phyloP scores from a whole-genome alignment of 768 basidiomycete genomes.

The Pleurotus tuber-regium region DNA sequence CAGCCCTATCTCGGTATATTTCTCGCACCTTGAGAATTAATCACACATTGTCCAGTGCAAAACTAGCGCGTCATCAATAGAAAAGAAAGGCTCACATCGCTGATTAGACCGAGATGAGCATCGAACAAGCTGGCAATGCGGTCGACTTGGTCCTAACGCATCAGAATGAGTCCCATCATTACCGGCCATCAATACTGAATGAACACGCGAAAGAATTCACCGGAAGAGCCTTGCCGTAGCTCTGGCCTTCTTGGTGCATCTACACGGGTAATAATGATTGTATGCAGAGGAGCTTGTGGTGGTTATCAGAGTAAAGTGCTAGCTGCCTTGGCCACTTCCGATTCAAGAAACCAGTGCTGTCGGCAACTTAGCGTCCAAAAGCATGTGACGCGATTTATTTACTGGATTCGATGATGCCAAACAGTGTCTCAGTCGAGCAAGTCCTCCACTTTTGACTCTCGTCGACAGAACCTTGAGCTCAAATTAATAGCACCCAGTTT shows the following conservation, averaged over 20 bases:
- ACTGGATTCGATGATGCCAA: no score
- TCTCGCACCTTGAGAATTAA: constrained; percentile 60
- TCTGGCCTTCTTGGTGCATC: constrained; percentile 23
- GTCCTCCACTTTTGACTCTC: no score
- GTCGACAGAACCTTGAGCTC: no score
- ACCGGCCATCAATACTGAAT: constrained; percentile 10
- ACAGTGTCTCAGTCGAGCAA: no score
- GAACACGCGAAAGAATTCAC: constrained; percentile 31
- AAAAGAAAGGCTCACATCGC: constrained; percentile 49
- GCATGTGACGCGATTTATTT: no score
- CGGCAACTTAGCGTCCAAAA: no score
- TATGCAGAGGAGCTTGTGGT: constrained; percentile 8
- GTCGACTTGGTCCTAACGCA: constrained; percentile 68
- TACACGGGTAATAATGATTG: background rate
- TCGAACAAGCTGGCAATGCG: constrained; percentile 56
- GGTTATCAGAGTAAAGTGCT: constrained; percentile 18
- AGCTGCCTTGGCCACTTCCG: no score
- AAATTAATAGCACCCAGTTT: no score
- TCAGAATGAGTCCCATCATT: constrained; percentile 7
- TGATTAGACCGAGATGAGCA: constrained; percentile 60
- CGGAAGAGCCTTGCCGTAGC: constrained; percentile 53
- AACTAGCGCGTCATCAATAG: background rate
- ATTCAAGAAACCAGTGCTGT: no score
- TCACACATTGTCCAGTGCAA: background rate
- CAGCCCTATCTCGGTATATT: constrained; percentile 61